Evolutionary conservation across 768 basidiomycete genomes (phyloP).

Genomic region (Cystobasidium ongulense): DNA sequence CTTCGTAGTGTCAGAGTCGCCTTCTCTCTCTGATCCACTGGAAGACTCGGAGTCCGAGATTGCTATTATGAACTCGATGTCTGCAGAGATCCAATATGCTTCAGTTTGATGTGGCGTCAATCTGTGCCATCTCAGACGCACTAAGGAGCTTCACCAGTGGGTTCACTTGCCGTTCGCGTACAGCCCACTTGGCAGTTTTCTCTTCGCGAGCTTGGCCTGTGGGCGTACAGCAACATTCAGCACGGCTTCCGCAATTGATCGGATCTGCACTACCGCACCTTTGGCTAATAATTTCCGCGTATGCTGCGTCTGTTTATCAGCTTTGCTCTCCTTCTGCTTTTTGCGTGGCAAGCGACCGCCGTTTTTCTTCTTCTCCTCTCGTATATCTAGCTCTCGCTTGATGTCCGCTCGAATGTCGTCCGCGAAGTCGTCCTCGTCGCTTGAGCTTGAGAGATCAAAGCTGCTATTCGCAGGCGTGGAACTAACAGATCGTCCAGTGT

Average conservation of each 20-base stretch:
- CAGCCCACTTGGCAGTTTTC: conserved; percentile 18
- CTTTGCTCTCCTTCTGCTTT: background rate
- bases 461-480: background rate
- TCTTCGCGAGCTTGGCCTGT: conserved; percentile 13
- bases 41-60: background rate
- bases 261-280: background rate
- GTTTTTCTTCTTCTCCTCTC: background rate
- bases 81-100: background rate
- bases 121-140: background rate
- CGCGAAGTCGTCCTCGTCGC: conserved; percentile 19
- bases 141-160: conserved; percentile 4
- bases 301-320: conserved; percentile 8
- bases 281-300: background rate
- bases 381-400: background rate
- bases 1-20: background rate
- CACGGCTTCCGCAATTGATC: background rate
- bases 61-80: conserved; percentile 1
- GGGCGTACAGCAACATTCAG: background rate
- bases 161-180: conserved; percentile 1
- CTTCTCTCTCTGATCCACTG: background rate
- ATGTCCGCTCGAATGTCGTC: background rate
- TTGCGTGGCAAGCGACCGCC: background rate
- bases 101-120: background rate
- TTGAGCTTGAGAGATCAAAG: background rate
- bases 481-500: background rate